Evolutionary conservation across 2,329 filamentous ascomycete species (phyloP), one percentile per base, ranked within the genome.

Genomic region (Sporothrix variecibatus): DNA sequence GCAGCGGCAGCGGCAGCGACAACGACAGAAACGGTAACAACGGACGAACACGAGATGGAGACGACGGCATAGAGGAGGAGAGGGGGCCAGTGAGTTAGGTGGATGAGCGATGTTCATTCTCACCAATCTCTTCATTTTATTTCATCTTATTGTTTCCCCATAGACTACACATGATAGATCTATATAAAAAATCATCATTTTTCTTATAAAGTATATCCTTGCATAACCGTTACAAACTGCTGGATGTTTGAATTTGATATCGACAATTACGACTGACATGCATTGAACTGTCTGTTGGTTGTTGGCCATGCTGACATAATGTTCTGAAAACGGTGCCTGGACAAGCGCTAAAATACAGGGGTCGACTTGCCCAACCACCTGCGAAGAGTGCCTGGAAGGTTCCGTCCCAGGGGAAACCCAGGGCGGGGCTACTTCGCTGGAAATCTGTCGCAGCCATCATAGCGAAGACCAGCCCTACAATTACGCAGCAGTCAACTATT

Each of bases 361-460:
- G 26, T 51, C 64, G n/a, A 43, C 4, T 23, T 9, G 23, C 34
- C 38, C 60, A 40, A 64, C 12, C 60, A 40, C n/a, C 23, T 43
- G 60, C 34, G 17, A 15, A 60, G 9, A 43, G 60, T 20, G 17
- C 60, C 60, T 64, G 60, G 60, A 64, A 64, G 60, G n/a, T 64
- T 64, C 60, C 60, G 60, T 43, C 38, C 38, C 28, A 38, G 58
- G 11, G 43, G 15, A 12, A 17, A 15, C 15, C 43, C n/a, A 26
- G 60, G 26, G 40, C 43, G 40, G 43, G 15, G 64, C 64, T 34
- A 68, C 64, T 31, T 49, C 15, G 40, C 64, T 17, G 62, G 62
- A 26, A 65, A 65, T 12, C 60, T 68, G 40, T 68, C 65, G 65
- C 65, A 68, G 65, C 43, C 11, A 46, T 67, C 62, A 11, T 26